Conservation (phyloP, 495 filamentous ascomycete species). For the Xylaria venustula region DNA sequence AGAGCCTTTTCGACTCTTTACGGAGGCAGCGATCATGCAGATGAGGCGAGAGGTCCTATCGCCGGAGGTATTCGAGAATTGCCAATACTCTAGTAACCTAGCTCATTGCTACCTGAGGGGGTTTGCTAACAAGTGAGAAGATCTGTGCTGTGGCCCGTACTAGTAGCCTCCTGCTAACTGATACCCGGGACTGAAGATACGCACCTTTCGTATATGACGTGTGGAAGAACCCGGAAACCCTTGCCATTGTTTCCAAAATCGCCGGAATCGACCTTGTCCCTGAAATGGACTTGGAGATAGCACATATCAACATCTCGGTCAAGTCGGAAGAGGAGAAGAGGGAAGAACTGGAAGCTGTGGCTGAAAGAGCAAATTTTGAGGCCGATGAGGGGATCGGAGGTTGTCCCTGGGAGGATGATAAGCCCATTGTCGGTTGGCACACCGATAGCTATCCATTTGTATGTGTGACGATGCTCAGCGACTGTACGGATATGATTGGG, state of each 20-base stretch:
- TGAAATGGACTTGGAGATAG: conserved; percentile 71
- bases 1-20: conserved; percentile 73
- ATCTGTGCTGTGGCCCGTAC: not conserved
- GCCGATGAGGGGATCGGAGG: conserved; percentile 32
- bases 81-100: conserved; percentile 61
- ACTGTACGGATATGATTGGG: conserved; percentile 67
- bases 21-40: conserved; percentile 59
- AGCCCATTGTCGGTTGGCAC: conserved; percentile 69
- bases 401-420: conserved; percentile 56
- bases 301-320: conserved; percentile 68
- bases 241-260: conserved; percentile 64
- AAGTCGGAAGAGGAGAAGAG: conserved; percentile 51
- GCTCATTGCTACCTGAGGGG: conserved; percentile 66
- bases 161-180: too few relatives aligned
- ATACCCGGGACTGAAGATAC: conserved; percentile 18
- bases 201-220: conserved; percentile 66
- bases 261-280: conserved; percentile 74
- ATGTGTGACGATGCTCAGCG: conserved; percentile 74
- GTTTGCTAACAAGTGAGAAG: conserved; percentile 63
- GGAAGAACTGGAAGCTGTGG: conserved; percentile 24
- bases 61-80: conserved; percentile 63
- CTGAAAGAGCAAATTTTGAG: conserved; percentile 39
- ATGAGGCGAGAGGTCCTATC: conserved; percentile 68
- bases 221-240: conserved; percentile 65
- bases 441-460: conserved; percentile 75